Evolutionary conservation across 192 early-diverging fungal genomes (phyloP), one percentile per base, ranked within the genome.

Genomic region (Podochytrium sp.): DNA sequence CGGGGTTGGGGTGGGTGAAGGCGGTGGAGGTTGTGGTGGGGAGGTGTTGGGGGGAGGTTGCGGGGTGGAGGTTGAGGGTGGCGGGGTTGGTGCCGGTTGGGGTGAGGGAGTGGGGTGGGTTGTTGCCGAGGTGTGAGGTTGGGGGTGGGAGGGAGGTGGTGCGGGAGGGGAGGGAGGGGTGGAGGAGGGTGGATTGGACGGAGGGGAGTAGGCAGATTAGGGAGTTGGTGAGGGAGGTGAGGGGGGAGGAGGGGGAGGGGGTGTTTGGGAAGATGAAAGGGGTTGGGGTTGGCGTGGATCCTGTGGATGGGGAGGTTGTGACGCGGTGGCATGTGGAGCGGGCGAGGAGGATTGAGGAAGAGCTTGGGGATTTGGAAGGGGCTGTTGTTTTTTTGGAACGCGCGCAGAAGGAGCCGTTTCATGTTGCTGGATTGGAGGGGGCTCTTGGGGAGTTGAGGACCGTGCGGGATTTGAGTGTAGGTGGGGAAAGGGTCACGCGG

Each of bases 1-100:
- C 92, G 0, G 71, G 82, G 2, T 67, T 75, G 37, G 89, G 86
- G 57, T 82, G 88, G 37, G 72, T 88, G 43, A 61, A 79, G 47
- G 92, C 86, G 1, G 62, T 92, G 33, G 81, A 85, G 57, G 77
- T 85, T 3, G 64, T 93, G 20, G 87, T 92, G 40, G 87, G 80
- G 43, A 82, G 88, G 0, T 90, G 92, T 59, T 83, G 86, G 1
- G 37, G 74, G 2, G 86, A 91, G 39, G 71, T 86, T 0, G 64
- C 87, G 51, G 90, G 90, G 23, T 88, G 85, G 74, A 79, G 92
- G 20, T 71, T 92, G 18, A 77, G 78, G 2, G 88, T 92, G 56
- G 65, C 90, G 18, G 73, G 75, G 12, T 79, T 86, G 39, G 76
- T 93, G 0, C 91, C 91, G 1, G 85, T 90, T 61, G 84, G 86